These are phyloP conservation scores for Withania somnifera DNA, from an alignment of 305 asterid species.

Conservation along the genomic window DNA sequence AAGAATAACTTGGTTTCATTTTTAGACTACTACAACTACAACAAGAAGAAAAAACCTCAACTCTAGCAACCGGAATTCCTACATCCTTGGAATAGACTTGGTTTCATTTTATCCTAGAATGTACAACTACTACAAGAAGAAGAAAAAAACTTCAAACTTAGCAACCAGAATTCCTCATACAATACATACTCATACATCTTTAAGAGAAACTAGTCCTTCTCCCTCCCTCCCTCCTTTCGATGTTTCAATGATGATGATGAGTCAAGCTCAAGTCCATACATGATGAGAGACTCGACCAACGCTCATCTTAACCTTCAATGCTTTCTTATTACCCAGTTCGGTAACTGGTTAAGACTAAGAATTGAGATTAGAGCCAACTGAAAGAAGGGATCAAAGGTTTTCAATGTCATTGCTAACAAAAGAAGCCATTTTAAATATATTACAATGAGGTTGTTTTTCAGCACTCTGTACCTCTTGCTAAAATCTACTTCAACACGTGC, in stretches of 20 bases:
- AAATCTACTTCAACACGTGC: constrained; percentile 32
- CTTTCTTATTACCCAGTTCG: constrained; percentile 13
- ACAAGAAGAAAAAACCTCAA: too few relatives aligned
- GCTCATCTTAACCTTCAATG: constrained; percentile 7
- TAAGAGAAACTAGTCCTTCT: neutral
- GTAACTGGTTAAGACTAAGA: constrained; percentile 14
- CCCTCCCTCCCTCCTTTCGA: neutral
- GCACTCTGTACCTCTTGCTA: constrained; percentile 24
- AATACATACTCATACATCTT: constrained; percentile 11
- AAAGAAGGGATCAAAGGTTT: neutral
- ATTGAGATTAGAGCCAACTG: constrained; percentile 5
- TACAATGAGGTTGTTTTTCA: constrained; percentile 18
- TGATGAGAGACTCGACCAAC: neutral
- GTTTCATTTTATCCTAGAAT: constrained; percentile 1
- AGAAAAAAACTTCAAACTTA: neutral
- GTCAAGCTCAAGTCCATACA: neutral
- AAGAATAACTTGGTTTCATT: neutral
- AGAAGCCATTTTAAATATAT: constrained; percentile 13
- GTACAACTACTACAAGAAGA: neutral
- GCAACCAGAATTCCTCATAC: neutral
- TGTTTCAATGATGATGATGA: constrained; percentile 5
- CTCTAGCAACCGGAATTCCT: too few relatives aligned
- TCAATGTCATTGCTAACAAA: constrained; percentile 4
- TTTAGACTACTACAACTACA: too few relatives aligned
- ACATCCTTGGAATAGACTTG: neutral